Evolutionary conservation across 257 asterid species (phyloP).

Genomic region (Przewalskia tangutica): DNA sequence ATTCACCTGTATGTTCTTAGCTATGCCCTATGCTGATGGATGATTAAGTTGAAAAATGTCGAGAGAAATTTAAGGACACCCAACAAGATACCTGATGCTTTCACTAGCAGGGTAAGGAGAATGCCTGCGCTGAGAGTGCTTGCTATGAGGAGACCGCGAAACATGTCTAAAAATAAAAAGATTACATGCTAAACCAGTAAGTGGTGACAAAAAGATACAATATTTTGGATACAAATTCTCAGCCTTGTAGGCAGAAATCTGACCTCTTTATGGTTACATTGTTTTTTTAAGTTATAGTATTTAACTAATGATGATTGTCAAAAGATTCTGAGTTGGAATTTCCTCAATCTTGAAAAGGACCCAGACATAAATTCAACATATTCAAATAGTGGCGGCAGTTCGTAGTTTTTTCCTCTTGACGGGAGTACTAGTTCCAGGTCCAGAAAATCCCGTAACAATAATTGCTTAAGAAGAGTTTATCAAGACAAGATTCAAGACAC

Average conservation of each 20-base stretch:
- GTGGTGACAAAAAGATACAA: constrained; percentile 23
- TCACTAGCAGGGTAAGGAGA: constrained; percentile 92
- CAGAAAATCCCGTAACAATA: background rate
- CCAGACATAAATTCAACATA: background rate
- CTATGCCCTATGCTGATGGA: constrained; percentile 10
- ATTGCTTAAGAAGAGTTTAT: background rate
- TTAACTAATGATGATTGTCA: background rate
- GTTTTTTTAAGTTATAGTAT: background rate
- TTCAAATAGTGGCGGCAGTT: background rate
- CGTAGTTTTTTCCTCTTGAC: background rate
- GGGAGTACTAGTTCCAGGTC: background rate
- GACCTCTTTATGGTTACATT: background rate
- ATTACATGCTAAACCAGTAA: constrained; percentile 66
- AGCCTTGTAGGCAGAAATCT: constrained; percentile 20
- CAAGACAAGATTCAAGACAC: background rate
- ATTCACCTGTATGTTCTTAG: constrained; percentile 47
- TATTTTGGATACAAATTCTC: constrained; percentile 22
- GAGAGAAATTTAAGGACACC: constrained; percentile 14
- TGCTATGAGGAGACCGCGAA: constrained; percentile 98
- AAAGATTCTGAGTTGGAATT: background rate
- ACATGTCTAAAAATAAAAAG: constrained; percentile 83
- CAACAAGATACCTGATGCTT: constrained; percentile 58
- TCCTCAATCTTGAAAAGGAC: background rate
- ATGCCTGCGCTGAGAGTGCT: constrained; percentile 97
- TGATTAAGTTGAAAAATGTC: constrained; percentile 11